These are phyloP conservation scores for Clathrospora elynae DNA, from an alignment of 2,329 filamentous ascomycete species.

Conservation along the genomic window DNA sequence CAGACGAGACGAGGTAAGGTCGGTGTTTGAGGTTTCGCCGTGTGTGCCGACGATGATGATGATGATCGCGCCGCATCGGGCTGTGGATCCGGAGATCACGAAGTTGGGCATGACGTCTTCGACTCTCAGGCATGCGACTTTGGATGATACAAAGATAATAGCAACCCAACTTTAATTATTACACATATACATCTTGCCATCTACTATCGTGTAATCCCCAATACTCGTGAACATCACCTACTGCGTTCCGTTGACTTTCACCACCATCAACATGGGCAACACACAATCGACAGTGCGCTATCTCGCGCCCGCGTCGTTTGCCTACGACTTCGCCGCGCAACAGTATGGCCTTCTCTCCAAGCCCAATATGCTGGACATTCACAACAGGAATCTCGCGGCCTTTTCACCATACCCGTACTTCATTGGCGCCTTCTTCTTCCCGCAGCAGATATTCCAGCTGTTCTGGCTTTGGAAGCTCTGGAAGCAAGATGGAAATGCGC, in stretches of 20 bases:
- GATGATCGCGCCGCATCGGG: slow-evolving; percentile 11
- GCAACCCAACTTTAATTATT: background rate
- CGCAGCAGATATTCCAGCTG: slow-evolving; percentile 64
- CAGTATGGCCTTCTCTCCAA: slow-evolving; percentile 63
- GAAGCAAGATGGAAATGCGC: slow-evolving; percentile 53
- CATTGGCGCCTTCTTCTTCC: slow-evolving; percentile 66
- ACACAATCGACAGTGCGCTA: slow-evolving; percentile 60
- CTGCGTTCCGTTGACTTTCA: too few species aligned
- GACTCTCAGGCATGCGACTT: slow-evolving; percentile 3
- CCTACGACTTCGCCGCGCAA: slow-evolving; percentile 63
- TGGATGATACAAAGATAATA: slow-evolving; percentile 1
- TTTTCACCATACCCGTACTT: slow-evolving; percentile 64
- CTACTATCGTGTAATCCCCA: background rate
- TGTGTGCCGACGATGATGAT: slow-evolving; percentile 7
- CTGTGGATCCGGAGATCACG: slow-evolving; percentile 13
- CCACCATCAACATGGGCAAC: slow-evolving; percentile 45
- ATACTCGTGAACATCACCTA: slow-evolving; percentile 1
- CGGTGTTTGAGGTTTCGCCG: background rate
- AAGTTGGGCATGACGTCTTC: slow-evolving; percentile 17
- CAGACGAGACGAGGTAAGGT: slow-evolving; percentile 2
- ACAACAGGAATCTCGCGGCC: slow-evolving; percentile 63
- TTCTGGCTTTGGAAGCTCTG: slow-evolving; percentile 63
- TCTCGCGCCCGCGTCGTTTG: slow-evolving; percentile 60
- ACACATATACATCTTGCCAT: background rate
- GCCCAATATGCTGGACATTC: slow-evolving; percentile 65